Evolutionary conservation across 306 rosid genomes (phyloP).

Genomic region (Cucurbita moschata): DNA sequence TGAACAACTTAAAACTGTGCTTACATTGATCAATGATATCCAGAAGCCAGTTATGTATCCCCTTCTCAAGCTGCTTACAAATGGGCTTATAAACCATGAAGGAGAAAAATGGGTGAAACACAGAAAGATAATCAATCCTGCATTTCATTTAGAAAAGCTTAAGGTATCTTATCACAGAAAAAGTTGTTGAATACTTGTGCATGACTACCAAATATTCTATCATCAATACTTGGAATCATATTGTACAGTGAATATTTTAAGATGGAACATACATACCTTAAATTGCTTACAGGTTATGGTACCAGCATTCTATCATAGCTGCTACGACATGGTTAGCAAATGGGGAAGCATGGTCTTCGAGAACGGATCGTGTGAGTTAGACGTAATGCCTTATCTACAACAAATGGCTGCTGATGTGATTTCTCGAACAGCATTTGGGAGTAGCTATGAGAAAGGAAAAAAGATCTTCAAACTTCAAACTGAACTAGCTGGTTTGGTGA

Average conservation of each 20-base stretch:
- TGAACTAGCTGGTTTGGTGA: neutral
- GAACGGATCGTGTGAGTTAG: neutral
- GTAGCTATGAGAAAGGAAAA: conserved; percentile 8
- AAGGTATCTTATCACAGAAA: neutral
- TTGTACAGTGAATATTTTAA: neutral
- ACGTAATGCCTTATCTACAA: neutral
- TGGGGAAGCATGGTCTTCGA: neutral
- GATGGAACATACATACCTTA: neutral
- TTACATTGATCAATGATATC: neutral
- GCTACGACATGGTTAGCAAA: neutral
- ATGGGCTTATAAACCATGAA: neutral
- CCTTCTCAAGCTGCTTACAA: neutral
- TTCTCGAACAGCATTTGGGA: conserved; percentile 30
- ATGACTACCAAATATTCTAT: too few species aligned
- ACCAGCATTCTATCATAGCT: neutral
- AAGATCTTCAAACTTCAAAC: conserved; percentile 12
- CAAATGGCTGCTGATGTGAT: neutral
- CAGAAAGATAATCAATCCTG: neutral
- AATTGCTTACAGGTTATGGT: neutral
- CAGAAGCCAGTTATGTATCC: neutral
- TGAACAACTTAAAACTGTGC: neutral
- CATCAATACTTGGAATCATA: neutral
- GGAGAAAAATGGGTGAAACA: neutral
- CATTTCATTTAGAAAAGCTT: neutral
- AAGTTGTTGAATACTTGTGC: too few species aligned